Conservation (phyloP, 305 asterid genomes). For the Fraxinus paxiana region DNA sequence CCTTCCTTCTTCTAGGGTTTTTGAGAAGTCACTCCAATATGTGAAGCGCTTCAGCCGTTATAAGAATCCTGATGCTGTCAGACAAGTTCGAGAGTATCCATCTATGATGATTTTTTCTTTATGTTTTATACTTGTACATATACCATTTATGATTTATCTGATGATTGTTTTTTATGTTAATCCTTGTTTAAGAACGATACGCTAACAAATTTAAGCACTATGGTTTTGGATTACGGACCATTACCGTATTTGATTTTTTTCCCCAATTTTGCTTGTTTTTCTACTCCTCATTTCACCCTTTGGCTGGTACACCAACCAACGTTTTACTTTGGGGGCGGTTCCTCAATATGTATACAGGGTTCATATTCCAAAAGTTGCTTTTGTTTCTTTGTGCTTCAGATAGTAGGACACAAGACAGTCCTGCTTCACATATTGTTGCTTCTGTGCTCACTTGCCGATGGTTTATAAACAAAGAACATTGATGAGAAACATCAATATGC, state of each 20-base stretch:
- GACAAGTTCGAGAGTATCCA: slow-evolving; percentile 99
- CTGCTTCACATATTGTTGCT: neutral
- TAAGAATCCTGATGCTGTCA: slow-evolving; percentile 90
- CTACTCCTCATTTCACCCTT: neutral
- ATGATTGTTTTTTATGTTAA: neutral
- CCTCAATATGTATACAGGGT: neutral
- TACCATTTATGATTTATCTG: neutral
- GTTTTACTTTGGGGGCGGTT: neutral
- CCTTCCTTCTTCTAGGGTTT: slow-evolving; percentile 57
- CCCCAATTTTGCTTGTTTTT: neutral
- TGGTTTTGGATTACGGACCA: neutral
- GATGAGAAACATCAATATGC: neutral
- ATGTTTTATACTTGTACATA: neutral
- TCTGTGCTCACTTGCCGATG: neutral
- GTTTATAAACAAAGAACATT: neutral
- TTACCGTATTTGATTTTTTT: neutral
- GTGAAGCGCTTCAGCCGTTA: slow-evolving; percentile 98
- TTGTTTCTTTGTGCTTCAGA: neutral
- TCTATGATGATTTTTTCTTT: neutral
- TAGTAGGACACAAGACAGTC: neutral
- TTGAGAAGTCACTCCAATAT: slow-evolving; percentile 92
- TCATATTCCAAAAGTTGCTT: neutral
- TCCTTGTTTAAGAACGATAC: neutral
- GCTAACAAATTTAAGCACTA: neutral
- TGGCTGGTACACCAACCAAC: neutral